These are phyloP conservation scores for Colletotrichum filicis DNA, from an alignment of 2,329 filamentous ascomycete species.

Conservation along the genomic window DNA sequence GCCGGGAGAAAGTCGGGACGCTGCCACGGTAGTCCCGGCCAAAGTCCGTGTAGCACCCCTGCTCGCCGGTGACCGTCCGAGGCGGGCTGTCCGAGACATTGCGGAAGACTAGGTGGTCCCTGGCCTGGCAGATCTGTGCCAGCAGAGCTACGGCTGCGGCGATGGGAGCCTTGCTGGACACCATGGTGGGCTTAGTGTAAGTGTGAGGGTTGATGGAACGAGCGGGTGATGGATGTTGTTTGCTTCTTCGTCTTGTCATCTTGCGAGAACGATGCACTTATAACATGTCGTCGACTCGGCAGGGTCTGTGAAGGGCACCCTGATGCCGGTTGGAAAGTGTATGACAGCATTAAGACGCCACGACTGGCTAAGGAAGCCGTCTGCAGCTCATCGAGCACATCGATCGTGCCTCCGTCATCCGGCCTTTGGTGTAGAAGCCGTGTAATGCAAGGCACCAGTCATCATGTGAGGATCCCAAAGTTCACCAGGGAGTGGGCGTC, in stretches of 20 bases:
- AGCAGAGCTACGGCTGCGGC: not conserved
- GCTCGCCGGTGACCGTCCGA: constrained; percentile 12
- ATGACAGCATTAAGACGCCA: constrained; percentile 1
- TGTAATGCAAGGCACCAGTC: not conserved
- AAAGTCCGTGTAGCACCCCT: constrained; percentile 31
- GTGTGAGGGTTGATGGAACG: not conserved
- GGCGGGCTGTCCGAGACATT: not conserved
- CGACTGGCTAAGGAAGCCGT: not conserved
- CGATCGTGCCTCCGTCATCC: not conserved
- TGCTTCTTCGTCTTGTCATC: not conserved
- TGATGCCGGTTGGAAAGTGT: not conserved
- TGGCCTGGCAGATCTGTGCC: not conserved
- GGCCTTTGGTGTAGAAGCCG: not conserved
- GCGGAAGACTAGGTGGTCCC: too few species aligned
- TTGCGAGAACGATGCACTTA: not conserved
- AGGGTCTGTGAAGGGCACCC: not conserved
- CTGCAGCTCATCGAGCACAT: not conserved
- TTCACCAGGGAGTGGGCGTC: not conserved
- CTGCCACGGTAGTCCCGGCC: not conserved
- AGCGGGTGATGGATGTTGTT: not conserved
- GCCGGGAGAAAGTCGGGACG: constrained; percentile 13
- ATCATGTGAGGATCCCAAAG: not conserved
- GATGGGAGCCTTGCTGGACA: not conserved
- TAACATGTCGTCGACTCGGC: not conserved
- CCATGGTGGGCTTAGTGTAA: not conserved